Base-by-base conservation (phyloP, 257 asterid species). In the Ballota nigra region DNA sequence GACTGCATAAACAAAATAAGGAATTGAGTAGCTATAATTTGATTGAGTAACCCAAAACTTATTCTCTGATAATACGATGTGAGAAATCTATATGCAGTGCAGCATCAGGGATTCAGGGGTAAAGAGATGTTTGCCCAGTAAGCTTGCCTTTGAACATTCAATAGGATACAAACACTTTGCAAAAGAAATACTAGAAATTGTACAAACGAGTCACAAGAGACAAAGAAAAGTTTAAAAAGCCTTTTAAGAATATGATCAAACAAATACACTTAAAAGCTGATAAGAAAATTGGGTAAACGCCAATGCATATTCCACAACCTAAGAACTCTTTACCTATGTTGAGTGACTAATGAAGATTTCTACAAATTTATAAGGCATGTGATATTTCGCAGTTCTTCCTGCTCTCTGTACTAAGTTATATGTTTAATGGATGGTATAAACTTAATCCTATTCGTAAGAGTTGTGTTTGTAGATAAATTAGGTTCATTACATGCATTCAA, bases 1-100 rank as follows among this genome's bases (percentile, higher is more conserved):
- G 61, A 91, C 96, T 88, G 83, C 83, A 81, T 53, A 59, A 60
- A 19, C 66, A 63, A 70, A 72, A 10, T 26, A 2, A 28, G 0
- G 36, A 12, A 10, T 64, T 82, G 38, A 83, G 75, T 78, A 63
- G n/a, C 75, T 69, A 68, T 11, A 31, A 45, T 45, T 51, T 56
- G 68, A 70, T 26, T 59, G 19, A 40, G 56, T 20, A 28, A 31
- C 24, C 33, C 36, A 34, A 45, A 45, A 9, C 38, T 33, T 33
- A 36, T 1, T 8, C 43, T 8, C 43, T 8, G 12, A 36, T 8
- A 36, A 8, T 8, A 36, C 11, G 12, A 31, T 31, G 38, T 33
- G 38, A 5, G 38, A 33, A 33, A 33, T 33, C 38, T 33, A 33
- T 8, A n/a, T n/a, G n/a, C n/a, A n/a, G 28, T n/a, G 41, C 68